phyloP scores from a whole-genome alignment of 2,329 filamentous ascomycete genomes.

The Penicillium olsonii region DNA sequence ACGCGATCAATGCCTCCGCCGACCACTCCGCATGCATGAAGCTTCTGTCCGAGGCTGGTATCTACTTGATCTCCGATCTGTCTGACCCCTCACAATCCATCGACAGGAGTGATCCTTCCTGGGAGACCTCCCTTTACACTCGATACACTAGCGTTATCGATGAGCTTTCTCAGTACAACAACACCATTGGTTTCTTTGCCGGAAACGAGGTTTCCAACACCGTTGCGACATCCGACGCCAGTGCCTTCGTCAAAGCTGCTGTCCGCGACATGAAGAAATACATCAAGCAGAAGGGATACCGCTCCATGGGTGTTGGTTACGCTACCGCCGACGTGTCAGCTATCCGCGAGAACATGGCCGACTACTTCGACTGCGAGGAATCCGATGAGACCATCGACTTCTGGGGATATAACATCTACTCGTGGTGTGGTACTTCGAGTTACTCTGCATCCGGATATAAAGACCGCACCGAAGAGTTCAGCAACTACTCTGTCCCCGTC shows the following conservation, averaged over 20 bases:
- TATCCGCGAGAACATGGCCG: conserved; percentile 77
- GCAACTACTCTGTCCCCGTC: conserved; percentile 81
- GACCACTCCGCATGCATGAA: conserved; percentile 83
- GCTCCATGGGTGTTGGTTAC: conserved; percentile 83
- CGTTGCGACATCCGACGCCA: conserved; percentile 79
- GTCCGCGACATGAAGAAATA: conserved; percentile 92
- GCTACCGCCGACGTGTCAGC: conserved; percentile 86
- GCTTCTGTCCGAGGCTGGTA: conserved; percentile 75
- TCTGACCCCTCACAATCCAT: conserved; percentile 78
- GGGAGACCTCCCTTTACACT: conserved; percentile 72
- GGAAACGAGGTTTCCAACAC: conserved; percentile 94
- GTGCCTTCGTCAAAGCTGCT: conserved; percentile 92
- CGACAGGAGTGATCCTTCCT: conserved; percentile 73
- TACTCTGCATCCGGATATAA: conserved; percentile 76
- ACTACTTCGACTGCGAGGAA: conserved; percentile 87
- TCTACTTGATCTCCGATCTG: conserved; percentile 91
- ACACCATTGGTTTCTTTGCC: conserved; percentile 93
- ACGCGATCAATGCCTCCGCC: conserved; percentile 76
- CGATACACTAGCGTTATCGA: conserved; percentile 84
- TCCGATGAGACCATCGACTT: conserved; percentile 74
- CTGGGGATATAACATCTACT: conserved; percentile 99
- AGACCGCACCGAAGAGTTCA: conserved; percentile 78
- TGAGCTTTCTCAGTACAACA: conserved; percentile 74
- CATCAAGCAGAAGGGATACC: conserved; percentile 75
- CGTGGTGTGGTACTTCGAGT: conserved; percentile 86